Percentiles rank a stretch among this genome's conserved stretches.
phyloP scores from a whole-genome alignment of 768 basidiomycete genomes.

The Bullera alba region DNA sequence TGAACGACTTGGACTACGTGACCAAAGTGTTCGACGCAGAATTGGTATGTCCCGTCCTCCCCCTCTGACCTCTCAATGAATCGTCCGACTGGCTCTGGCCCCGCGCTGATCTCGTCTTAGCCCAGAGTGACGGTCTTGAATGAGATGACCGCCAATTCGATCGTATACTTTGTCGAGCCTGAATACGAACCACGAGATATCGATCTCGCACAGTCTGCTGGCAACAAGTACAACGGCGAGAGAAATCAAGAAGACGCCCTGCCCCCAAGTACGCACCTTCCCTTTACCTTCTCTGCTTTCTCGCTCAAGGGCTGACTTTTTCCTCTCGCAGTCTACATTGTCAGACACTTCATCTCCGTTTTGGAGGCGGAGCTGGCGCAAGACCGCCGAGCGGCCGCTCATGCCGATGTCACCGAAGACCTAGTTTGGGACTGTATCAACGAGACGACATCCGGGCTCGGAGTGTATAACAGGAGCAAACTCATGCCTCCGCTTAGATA shows the following conservation, averaged over 20 bases:
- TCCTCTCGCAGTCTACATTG: neutral
- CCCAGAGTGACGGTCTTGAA: conserved; percentile 47
- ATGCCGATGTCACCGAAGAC: conserved; percentile 44
- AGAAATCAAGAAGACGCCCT: neutral
- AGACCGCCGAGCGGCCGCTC: conserved; percentile 23
- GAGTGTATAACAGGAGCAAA: conserved; percentile 45
- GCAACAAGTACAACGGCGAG: conserved; percentile 52
- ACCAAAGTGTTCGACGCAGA: conserved; percentile 56
- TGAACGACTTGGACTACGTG: conserved; percentile 52
- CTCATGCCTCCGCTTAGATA: conserved; percentile 71
- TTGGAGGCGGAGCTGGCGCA: neutral
- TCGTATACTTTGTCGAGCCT: conserved; percentile 73
- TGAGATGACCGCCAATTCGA: conserved; percentile 62
- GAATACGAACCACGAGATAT: conserved; percentile 55
- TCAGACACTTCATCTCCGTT: neutral
- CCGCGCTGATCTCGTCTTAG: neutral
- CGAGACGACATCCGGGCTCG: conserved; percentile 5
- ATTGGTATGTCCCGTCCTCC: conserved; percentile 31
- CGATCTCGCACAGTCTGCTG: conserved; percentile 51
- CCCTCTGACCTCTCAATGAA: neutral
- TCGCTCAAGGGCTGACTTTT: neutral
- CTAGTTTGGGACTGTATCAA: conserved; percentile 48
- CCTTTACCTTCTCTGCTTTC: neutral
- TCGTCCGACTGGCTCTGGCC: neutral
- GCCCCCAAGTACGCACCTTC: neutral